These are phyloP conservation scores for Hamigera avellanea DNA, from an alignment of 495 filamentous ascomycete genomes.

Conservation along the genomic window DNA sequence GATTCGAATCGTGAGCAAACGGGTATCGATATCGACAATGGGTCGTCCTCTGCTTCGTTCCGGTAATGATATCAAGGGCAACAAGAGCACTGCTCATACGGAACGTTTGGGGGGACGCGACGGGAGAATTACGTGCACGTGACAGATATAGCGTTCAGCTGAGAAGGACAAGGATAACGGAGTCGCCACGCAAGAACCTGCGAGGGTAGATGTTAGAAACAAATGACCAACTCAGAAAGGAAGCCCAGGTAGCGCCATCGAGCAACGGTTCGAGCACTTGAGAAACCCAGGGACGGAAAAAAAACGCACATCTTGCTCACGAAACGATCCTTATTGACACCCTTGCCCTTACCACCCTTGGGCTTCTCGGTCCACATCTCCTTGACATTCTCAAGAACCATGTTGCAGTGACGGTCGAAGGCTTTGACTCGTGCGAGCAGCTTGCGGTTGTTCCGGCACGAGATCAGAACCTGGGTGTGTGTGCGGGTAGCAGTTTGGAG, in stretches of 20 bases:
- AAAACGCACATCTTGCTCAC: slow-evolving; percentile 87
- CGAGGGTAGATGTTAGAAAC: slow-evolving; percentile 2
- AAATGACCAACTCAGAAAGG: background rate
- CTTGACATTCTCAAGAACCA: slow-evolving; percentile 97
- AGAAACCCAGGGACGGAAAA: background rate
- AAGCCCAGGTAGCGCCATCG: background rate
- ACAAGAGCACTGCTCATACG: too few relatives aligned
- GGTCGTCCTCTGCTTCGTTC: slow-evolving; percentile 1
- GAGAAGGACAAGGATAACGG: slow-evolving; percentile 83
- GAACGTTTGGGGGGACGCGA: background rate
- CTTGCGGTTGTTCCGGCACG: slow-evolving; percentile 81
- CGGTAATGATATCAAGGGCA: too few relatives aligned
- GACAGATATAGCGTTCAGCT: slow-evolving; percentile 44
- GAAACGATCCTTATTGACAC: slow-evolving; percentile 96
- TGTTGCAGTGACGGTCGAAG: slow-evolving; percentile 92
- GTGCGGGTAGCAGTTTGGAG: slow-evolving; percentile 83
- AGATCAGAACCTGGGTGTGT: slow-evolving; percentile 83
- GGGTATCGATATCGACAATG: slow-evolving; percentile 20
- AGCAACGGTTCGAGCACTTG: background rate
- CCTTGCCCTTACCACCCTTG: slow-evolving; percentile 75
- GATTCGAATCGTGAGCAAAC: background rate
- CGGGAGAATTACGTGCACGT: slow-evolving; percentile 1
- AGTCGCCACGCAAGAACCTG: slow-evolving; percentile 90
- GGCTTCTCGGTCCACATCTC: slow-evolving; percentile 99
- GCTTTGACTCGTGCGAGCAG: slow-evolving; percentile 71